Conservation (phyloP, 1,284 basidiomycete species). For the Rhodofomes roseus region DNA sequence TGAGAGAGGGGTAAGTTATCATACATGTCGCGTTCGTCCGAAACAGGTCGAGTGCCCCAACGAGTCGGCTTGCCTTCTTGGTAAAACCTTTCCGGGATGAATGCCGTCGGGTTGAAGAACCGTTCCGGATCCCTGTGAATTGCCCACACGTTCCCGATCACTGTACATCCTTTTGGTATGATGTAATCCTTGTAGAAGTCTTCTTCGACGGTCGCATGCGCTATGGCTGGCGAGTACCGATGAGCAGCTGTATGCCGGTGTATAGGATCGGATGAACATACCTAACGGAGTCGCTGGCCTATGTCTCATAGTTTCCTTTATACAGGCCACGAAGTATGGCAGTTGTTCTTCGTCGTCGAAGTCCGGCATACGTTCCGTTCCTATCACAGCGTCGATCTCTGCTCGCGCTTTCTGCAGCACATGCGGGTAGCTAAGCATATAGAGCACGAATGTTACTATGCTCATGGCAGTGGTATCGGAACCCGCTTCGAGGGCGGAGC, state of each 20-base stretch:
- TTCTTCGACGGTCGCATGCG: conserved; percentile 13
- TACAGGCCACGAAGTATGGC: conserved; percentile 27
- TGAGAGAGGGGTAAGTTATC: background rate
- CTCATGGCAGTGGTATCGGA: conserved; percentile 26
- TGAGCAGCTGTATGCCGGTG: background rate
- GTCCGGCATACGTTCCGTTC: conserved; percentile 23
- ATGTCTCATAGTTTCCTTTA: conserved; percentile 27
- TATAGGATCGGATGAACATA: conserved; percentile 2
- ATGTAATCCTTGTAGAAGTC: conserved; percentile 21
- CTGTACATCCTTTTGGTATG: conserved; percentile 21
- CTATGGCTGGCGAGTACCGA: conserved; percentile 5
- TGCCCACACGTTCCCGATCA: conserved; percentile 16
- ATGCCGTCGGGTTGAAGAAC: conserved; percentile 16
- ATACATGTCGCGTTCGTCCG: conserved; percentile 21
- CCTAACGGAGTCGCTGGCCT: conserved; percentile 21
- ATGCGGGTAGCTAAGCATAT: conserved; percentile 30
- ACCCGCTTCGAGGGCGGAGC: conserved; percentile 21
- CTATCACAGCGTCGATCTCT: conserved; percentile 33
- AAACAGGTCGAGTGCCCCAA: conserved; percentile 26
- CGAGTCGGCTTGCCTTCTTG: conserved; percentile 16
- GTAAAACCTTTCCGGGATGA: conserved; percentile 23
- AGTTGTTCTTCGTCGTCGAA: conserved; percentile 24
- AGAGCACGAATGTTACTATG: conserved; percentile 27
- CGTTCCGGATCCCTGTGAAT: conserved; percentile 10
- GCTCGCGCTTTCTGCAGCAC: conserved; percentile 29